phyloP scores from a whole-genome alignment of 1,139 yeast species.

The Spathaspora sp. region DNA sequence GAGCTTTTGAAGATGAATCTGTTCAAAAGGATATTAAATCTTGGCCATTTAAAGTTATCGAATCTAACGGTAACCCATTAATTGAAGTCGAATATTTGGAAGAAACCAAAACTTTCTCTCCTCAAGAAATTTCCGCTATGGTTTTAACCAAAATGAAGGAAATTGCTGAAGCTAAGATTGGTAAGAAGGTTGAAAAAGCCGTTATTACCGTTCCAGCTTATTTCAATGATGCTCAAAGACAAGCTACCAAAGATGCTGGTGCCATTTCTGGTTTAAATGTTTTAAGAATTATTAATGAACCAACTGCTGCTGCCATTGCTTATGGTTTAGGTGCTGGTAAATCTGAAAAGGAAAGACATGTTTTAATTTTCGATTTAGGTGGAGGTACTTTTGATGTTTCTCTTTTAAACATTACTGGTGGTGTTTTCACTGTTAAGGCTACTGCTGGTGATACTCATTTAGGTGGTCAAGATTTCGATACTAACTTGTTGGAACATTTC shows the following conservation, averaged over 20 bases:
- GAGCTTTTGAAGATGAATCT: conserved; percentile 85
- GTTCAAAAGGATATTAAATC: conserved; percentile 96
- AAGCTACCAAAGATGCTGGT: conserved; percentile 98
- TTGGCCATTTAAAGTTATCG: conserved; percentile 95
- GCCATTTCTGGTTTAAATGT: conserved; percentile 96
- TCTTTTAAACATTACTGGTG: conserved; percentile 93
- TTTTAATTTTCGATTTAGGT: conserved; percentile 93
- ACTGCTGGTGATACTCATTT: conserved; percentile 99
- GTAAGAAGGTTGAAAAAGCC: conserved; percentile 91
- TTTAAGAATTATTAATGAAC: conserved; percentile 95
- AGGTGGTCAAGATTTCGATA: conserved; percentile 99
- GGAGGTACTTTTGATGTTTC: conserved; percentile 99
- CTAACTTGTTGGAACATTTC: conserved; percentile 93
- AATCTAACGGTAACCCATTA: conserved; percentile 83
- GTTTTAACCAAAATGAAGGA: conserved; percentile 97
- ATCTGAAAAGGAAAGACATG: conserved; percentile 84
- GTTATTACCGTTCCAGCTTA: conserved; percentile 96
- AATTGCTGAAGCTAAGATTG: conserved; percentile 94
- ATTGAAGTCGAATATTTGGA: conserved; percentile 93
- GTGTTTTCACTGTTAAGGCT: conserved; percentile 99
- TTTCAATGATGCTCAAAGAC: conserved; percentile 97
- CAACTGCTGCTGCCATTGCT: conserved; percentile 98
- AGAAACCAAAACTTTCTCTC: conserved; percentile 92
- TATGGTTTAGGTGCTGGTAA: conserved; percentile 97
- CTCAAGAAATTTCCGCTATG: conserved; percentile 97